Evolutionary conservation across 305 asterid genomes (phyloP).

Genomic region (Fraxinus angustifolia): DNA sequence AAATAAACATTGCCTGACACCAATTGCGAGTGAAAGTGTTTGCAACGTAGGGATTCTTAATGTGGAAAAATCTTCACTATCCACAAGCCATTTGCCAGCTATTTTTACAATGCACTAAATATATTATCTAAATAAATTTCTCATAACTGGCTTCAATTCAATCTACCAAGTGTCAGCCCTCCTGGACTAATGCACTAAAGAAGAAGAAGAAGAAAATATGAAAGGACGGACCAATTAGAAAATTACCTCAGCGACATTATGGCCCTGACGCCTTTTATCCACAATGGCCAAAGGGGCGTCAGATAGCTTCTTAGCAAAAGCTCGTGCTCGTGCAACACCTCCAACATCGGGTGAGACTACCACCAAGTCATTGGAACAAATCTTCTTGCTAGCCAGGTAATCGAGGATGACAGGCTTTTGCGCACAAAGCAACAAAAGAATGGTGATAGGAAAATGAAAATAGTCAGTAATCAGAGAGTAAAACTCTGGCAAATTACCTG

Average conservation of each 20-base stretch:
- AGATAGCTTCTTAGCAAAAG: conserved; percentile 88
- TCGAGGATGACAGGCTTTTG: conserved; percentile 89
- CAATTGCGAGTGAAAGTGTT: background rate
- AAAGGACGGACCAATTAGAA: conserved; percentile 11
- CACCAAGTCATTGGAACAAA: conserved; percentile 68
- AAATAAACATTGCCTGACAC: background rate
- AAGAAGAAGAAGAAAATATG: background rate
- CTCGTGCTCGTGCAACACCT: conserved; percentile 93
- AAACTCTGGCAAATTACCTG: conserved; percentile 45
- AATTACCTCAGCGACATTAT: conserved; percentile 86
- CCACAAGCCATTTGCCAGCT: background rate
- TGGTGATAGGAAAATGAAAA: background rate
- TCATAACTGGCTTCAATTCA: background rate
- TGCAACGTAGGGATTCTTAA: background rate
- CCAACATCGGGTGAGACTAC: conserved; percentile 98
- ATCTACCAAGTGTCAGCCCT: background rate
- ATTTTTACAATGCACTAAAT: background rate
- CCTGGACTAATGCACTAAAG: background rate
- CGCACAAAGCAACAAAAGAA: conserved; percentile 13
- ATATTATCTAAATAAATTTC: background rate
- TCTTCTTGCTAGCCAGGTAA: conserved; percentile 90
- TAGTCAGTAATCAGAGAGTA: background rate
- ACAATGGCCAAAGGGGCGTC: conserved; percentile 96
- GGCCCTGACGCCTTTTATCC: conserved; percentile 90
- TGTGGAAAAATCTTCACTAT: background rate